These are phyloP conservation scores for Botrytis aclada DNA, from an alignment of 2,329 filamentous ascomycete species.

Conservation along the genomic window DNA sequence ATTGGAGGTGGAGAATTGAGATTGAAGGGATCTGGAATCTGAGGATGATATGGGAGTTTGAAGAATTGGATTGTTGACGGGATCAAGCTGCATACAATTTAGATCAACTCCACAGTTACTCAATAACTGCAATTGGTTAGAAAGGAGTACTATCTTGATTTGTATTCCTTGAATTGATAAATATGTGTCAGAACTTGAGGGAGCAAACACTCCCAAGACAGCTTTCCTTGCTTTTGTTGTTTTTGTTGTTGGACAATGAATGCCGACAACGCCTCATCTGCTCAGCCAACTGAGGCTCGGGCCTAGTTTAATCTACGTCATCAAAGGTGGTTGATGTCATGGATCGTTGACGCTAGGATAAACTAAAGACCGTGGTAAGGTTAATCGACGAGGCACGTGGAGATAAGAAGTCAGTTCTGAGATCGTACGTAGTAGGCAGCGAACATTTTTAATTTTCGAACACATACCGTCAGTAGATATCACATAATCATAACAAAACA, in stretches of 20 bases:
- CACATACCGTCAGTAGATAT: background rate
- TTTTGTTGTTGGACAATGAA: background rate
- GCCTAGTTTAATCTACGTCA: slow-evolving; percentile 1
- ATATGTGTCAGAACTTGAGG: slow-evolving; percentile 6
- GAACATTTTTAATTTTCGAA: background rate
- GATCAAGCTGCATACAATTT: slow-evolving; percentile 13
- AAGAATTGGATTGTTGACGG: slow-evolving; percentile 12
- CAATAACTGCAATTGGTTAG: slow-evolving; percentile 1
- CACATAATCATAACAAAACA: background rate
- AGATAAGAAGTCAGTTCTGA: background rate
- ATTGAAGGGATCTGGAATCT: background rate
- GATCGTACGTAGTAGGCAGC: background rate
- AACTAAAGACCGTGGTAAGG: background rate
- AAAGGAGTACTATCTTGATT: background rate
- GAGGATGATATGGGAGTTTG: background rate
- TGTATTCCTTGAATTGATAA: background rate
- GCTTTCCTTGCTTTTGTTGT: slow-evolving; percentile 9
- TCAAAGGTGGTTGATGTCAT: background rate
- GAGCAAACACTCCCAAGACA: background rate
- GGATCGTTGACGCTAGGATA: background rate
- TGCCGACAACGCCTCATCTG: background rate
- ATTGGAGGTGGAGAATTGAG: background rate
- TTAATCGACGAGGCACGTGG: background rate
- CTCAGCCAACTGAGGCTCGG: background rate
- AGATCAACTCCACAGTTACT: slow-evolving; percentile 6